phyloP scores from a whole-genome alignment of 192 early-diverging fungal genomes.

The Gigaspora rosea region DNA sequence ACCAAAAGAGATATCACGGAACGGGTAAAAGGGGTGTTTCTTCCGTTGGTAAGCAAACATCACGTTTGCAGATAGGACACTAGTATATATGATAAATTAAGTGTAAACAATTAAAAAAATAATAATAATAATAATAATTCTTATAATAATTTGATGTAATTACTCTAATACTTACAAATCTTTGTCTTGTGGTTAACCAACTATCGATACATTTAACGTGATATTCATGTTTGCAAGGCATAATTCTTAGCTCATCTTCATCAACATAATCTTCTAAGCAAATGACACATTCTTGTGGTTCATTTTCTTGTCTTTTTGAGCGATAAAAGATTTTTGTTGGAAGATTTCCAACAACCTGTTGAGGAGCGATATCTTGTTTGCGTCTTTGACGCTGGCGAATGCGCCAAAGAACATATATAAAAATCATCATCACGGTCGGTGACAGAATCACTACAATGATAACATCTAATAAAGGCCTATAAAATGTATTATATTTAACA shows the following conservation, averaged over 20 bases:
- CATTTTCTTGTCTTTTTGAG: conserved; percentile 67
- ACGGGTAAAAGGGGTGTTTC: conserved; percentile 37
- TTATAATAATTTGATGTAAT: conserved; percentile 17
- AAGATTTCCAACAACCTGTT: conserved; percentile 70
- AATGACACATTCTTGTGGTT: conserved; percentile 84
- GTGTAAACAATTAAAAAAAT: conserved; percentile 28
- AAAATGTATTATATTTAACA: background rate
- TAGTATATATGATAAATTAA: conserved; percentile 11
- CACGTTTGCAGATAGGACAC: conserved; percentile 51
- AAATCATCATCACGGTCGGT: conserved; percentile 76
- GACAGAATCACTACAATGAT: conserved; percentile 81
- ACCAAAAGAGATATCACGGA: too few species aligned
- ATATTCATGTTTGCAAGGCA: conserved; percentile 89
- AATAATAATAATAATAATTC: background rate
- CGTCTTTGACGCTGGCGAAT: conserved; percentile 71
- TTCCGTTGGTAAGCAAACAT: conserved; percentile 42
- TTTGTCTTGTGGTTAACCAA: conserved; percentile 87
- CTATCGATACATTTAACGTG: conserved; percentile 88
- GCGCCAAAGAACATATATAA: conserved; percentile 73
- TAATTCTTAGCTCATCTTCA: conserved; percentile 73
- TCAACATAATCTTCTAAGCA: conserved; percentile 91
- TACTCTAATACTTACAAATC: conserved; percentile 73
- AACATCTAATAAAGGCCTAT: conserved; percentile 76
- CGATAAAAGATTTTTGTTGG: conserved; percentile 69
- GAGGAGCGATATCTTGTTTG: conserved; percentile 75